Percentiles rank a stretch among this genome's conserved stretches.
Conservation (phyloP, 1,139 yeast genomes). For the Nadsonia commutata region DNA sequence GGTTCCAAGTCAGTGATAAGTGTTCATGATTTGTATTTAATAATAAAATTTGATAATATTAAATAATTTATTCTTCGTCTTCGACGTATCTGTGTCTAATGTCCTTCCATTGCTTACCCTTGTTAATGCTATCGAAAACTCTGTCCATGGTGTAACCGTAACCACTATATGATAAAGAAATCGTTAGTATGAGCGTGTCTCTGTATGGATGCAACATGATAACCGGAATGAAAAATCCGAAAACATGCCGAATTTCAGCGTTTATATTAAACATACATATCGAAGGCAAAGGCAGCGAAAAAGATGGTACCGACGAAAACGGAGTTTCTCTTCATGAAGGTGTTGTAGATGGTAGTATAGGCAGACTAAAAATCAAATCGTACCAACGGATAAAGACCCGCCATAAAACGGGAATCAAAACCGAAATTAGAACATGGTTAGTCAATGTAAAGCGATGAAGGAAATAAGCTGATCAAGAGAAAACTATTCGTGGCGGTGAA, state of each 20-base stretch:
- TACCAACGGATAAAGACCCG: background rate
- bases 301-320: slow-evolving; percentile 76
- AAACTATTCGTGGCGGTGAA: too few relatives aligned
- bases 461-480: too few relatives aligned
- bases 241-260: background rate
- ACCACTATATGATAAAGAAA: too few relatives aligned
- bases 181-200: slow-evolving; percentile 4
- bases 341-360: slow-evolving; percentile 45
- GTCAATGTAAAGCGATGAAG: too few relatives aligned
- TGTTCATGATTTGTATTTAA: too few relatives aligned
- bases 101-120: slow-evolving; percentile 96
- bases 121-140: slow-evolving; percentile 81
- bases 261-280: slow-evolving; percentile 32
- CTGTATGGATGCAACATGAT: slow-evolving; percentile 14
- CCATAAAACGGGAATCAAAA: too few relatives aligned
- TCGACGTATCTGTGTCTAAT: slow-evolving; percentile 47
- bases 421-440: too few relatives aligned
- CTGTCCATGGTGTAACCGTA: slow-evolving; percentile 67
- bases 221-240: background rate
- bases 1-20: too few relatives aligned
- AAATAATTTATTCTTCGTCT: slow-evolving; percentile 14
- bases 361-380: slow-evolving; percentile 22
- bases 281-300: slow-evolving; percentile 80
- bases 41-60: too few relatives aligned
- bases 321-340: slow-evolving; percentile 85